These are phyloP conservation scores for Wilcoxina mikolae DNA, from an alignment of 495 filamentous ascomycete species.

Conservation along the genomic window DNA sequence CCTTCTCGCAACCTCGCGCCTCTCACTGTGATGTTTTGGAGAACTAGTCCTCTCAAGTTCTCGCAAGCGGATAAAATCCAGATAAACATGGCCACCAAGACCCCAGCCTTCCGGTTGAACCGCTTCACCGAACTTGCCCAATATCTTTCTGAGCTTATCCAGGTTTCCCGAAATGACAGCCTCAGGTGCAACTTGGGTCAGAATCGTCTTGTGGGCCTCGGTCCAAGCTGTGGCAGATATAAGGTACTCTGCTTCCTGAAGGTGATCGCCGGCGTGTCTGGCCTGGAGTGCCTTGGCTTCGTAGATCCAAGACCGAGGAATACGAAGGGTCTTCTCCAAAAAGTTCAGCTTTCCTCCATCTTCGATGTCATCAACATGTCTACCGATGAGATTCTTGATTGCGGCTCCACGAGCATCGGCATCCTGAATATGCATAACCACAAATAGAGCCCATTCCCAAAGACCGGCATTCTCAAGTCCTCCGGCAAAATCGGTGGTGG, in stretches of 20 bases:
- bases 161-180: slow-evolving; percentile 68
- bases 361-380: slow-evolving; percentile 44
- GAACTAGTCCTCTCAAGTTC: slow-evolving; percentile 26
- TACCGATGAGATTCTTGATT: slow-evolving; percentile 54
- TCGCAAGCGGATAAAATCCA: slow-evolving; percentile 56
- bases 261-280: slow-evolving; percentile 48
- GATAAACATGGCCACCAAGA: slow-evolving; percentile 64
- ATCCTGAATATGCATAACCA: slow-evolving; percentile 60
- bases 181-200: slow-evolving; percentile 58
- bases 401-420: slow-evolving; percentile 46
- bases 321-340: slow-evolving; percentile 44
- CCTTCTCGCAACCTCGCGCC: slow-evolving; percentile 47
- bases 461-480: slow-evolving; percentile 53
- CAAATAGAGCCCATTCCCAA: slow-evolving; percentile 55
- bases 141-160: slow-evolving; percentile 43
- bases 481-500: slow-evolving; percentile 55
- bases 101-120: slow-evolving; percentile 45
- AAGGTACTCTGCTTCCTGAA: slow-evolving; percentile 50
- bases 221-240: slow-evolving; percentile 58
- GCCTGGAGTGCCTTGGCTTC: slow-evolving; percentile 74
- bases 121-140: slow-evolving; percentile 50
- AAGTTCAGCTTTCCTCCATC: slow-evolving; percentile 35
- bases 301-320: slow-evolving; percentile 68
- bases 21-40: slow-evolving; percentile 29
- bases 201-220: slow-evolving; percentile 72